Percentiles rank a stretch among this genome's conserved stretches.
Evolutionary conservation across 306 rosid genomes (phyloP).

Genomic region (Casuarina equisetifolia): DNA sequence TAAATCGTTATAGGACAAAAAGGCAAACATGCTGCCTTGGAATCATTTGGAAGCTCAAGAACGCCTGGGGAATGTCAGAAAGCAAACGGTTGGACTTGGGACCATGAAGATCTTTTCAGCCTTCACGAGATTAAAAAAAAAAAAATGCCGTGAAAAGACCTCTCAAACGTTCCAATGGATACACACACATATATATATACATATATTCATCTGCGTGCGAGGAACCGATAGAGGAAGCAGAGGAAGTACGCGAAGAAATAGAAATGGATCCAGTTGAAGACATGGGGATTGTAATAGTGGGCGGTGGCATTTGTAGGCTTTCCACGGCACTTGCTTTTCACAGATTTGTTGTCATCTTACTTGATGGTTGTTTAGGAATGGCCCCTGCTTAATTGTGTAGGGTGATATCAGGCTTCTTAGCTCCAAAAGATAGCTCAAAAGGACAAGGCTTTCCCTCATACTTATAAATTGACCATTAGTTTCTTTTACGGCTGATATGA

Average conservation of each 20-base stretch:
- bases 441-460: too few species aligned
- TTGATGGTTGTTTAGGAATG: too few species aligned
- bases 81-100: background rate
- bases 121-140: background rate
- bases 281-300: conserved; percentile 49
- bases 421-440: too few species aligned
- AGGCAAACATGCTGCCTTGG: too few species aligned
- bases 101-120: background rate
- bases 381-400: conserved; percentile 4
- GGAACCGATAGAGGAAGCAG: background rate
- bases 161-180: background rate
- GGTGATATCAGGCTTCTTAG: background rate
- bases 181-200: too few species aligned
- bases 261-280: conserved; percentile 33
- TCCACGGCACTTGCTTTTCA: conserved; percentile 70
- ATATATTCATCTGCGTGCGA: background rate
- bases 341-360: conserved; percentile 29
- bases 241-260: background rate
- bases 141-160: background rate
- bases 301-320: conserved; percentile 71
- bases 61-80: too few species aligned
- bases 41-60: too few species aligned
- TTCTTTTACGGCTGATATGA: too few species aligned
- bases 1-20: too few species aligned
- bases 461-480: too few species aligned